A percentile compares a stretch with the other conserved stretches of the same genome.
Conservation (phyloP, 1,139 yeast species). For the Nakaseomyces glabratus region DNA sequence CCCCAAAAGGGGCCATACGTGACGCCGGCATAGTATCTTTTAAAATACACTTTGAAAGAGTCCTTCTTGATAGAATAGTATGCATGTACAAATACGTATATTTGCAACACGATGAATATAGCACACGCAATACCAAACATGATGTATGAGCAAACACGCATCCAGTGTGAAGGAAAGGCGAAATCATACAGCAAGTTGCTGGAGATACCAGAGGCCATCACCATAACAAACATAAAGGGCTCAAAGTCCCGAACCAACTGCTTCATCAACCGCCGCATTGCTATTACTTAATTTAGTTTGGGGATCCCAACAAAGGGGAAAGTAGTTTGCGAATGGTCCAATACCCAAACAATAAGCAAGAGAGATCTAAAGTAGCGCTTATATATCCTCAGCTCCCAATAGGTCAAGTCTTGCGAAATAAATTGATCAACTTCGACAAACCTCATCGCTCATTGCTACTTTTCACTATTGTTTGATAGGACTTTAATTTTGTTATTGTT, state of each 20-base stretch:
- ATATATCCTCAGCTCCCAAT: too few relatives aligned
- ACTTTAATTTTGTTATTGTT: too few relatives aligned
- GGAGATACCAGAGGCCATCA: slow-evolving; percentile 83
- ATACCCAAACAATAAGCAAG: too few relatives aligned
- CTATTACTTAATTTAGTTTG: too few relatives aligned
- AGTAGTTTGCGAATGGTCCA: too few relatives aligned
- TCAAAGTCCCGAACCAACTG: slow-evolving; percentile 29
- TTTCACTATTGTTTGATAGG: too few relatives aligned
- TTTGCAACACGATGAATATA: slow-evolving; percentile 38
- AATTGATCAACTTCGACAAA: too few relatives aligned
- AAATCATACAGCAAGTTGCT: slow-evolving; percentile 50
- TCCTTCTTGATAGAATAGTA: slow-evolving; percentile 10
- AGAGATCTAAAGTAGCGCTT: too few relatives aligned
- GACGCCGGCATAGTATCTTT: slow-evolving; percentile 31
- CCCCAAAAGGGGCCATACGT: slow-evolving; percentile 57
- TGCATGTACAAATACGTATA: slow-evolving; percentile 23
- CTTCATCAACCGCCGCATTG: neutral
- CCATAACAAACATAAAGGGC: slow-evolving; percentile 58
- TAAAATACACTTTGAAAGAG: slow-evolving; percentile 14
- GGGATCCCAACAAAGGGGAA: too few relatives aligned
- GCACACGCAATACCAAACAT: slow-evolving; percentile 48
- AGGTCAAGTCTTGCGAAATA: too few relatives aligned
- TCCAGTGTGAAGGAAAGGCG: slow-evolving; percentile 59
- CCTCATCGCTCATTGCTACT: too few relatives aligned
- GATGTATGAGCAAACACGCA: slow-evolving; percentile 46